A percentile compares a stretch with the other conserved stretches of the same genome.
Conservation (phyloP, 1,284 basidiomycete genomes). For the Trichosporon sp. region DNA sequence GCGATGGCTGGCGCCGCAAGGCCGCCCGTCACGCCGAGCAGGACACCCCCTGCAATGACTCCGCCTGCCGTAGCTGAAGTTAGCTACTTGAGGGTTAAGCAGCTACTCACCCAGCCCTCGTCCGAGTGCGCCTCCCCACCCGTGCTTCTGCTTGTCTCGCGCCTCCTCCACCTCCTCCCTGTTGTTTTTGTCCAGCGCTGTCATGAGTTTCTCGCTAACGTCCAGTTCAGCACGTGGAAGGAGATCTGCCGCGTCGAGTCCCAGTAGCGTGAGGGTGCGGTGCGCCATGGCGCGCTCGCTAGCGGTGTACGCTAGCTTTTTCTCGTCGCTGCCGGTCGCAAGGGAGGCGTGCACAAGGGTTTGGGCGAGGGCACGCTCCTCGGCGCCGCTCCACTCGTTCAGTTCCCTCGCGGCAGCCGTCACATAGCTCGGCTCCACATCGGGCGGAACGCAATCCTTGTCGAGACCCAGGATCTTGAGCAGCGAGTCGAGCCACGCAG, state of each 20-base stretch:
- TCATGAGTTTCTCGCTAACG: constrained; percentile 48
- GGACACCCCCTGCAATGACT: constrained; percentile 49
- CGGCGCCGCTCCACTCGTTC: constrained; percentile 29
- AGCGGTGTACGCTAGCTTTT: constrained; percentile 45
- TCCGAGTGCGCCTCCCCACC: constrained; percentile 52
- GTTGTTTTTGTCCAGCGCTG: constrained; percentile 38
- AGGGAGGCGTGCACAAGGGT: constrained; percentile 39
- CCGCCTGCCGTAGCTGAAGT: constrained; percentile 52
- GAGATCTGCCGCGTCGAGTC: constrained; percentile 33
- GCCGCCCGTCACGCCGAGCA: constrained; percentile 55
- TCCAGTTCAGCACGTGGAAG: constrained; percentile 45
- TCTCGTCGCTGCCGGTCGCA: constrained; percentile 26
- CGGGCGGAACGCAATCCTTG: constrained; percentile 29
- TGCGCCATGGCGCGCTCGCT: constrained; percentile 43
- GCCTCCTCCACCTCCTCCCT: constrained; percentile 42
- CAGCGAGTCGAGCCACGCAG: constrained; percentile 37
- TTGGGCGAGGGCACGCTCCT: constrained; percentile 29
- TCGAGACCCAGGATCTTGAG: constrained; percentile 38
- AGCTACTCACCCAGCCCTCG: constrained; percentile 40
- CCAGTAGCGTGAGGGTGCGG: constrained; percentile 40
- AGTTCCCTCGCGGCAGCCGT: constrained; percentile 26
- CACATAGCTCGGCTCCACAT: constrained; percentile 30
- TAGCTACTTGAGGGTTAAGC: background rate
- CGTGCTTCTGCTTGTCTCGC: constrained; percentile 46
- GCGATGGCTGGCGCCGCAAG: constrained; percentile 55